Conservation (phyloP, 2,329 filamentous ascomycete genomes). For the Curvularia sp. region DNA sequence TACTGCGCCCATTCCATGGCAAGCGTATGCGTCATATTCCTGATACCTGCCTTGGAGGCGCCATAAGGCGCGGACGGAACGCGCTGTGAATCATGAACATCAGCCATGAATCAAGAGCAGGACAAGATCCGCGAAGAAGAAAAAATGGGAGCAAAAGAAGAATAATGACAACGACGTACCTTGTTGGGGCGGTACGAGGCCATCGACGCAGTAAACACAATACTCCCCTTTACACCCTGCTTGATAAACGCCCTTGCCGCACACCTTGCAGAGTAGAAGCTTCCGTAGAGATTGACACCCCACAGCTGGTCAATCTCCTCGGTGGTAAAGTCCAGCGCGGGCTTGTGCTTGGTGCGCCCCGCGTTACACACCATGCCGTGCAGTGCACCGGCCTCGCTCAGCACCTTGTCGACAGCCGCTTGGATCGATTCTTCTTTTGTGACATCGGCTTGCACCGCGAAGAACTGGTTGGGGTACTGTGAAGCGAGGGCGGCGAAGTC, state of each 20-base stretch:
- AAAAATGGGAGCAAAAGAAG: not conserved
- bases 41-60: constrained; percentile 55
- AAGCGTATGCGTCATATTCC: constrained; percentile 55
- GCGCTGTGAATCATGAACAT: constrained; percentile 20
- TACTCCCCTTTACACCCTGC: constrained; percentile 54
- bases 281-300: constrained; percentile 56
- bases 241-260: constrained; percentile 57
- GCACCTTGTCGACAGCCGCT: constrained; percentile 55
- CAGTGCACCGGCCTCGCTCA: constrained; percentile 54
- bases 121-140: not conserved
- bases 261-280: constrained; percentile 55
- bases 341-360: constrained; percentile 61
- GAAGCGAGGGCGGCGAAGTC: constrained; percentile 52
- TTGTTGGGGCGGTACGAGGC: constrained; percentile 58
- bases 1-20: constrained; percentile 53
- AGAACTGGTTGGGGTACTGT: constrained; percentile 53
- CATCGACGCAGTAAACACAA: constrained; percentile 59
- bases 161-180: constrained; percentile 15
- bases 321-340: constrained; percentile 59
- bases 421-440: constrained; percentile 57
- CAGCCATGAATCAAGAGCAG: not conserved
- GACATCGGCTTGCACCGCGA: constrained; percentile 56
- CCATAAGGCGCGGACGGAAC: constrained; percentile 54
- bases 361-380: constrained; percentile 62
- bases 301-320: constrained; percentile 58